Evolutionary conservation across 1,284 basidiomycete species (phyloP).

Genomic region (Puccinia horiana): DNA sequence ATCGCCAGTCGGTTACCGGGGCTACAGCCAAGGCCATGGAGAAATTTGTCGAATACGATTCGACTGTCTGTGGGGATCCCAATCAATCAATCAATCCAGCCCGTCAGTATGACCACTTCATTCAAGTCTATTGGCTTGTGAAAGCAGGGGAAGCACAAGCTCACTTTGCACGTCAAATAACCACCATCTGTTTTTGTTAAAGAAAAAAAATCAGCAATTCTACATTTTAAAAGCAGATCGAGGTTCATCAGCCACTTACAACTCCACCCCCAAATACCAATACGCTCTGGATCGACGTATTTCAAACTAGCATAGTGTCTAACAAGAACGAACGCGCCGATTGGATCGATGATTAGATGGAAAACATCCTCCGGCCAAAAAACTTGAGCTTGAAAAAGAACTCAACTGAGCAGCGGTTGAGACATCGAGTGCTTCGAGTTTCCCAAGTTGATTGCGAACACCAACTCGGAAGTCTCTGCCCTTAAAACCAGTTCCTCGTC

Average conservation of each 20-base stretch:
- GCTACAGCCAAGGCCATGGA: conserved; percentile 85
- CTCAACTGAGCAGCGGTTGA: conserved; percentile 70
- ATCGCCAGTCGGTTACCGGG: conserved; percentile 63
- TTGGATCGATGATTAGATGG: conserved; percentile 62
- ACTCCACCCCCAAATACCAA: conserved; percentile 90
- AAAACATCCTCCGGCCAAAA: background rate
- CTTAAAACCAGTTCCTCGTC: conserved; percentile 88
- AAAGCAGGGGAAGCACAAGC: conserved; percentile 54
- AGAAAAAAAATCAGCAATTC: background rate
- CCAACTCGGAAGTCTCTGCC: conserved; percentile 78
- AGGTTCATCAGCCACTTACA: conserved; percentile 62
- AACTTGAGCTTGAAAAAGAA: conserved; percentile 44
- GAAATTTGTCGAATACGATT: conserved; percentile 76
- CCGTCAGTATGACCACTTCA: background rate
- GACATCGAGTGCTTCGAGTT: conserved; percentile 82
- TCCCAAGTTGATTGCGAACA: conserved; percentile 80
- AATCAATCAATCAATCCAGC: background rate
- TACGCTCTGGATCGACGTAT: conserved; percentile 75
- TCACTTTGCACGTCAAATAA: conserved; percentile 84
- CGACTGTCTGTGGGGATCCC: conserved; percentile 53
- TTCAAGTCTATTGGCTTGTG: too few relatives aligned
- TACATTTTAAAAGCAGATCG: background rate
- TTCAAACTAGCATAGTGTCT: conserved; percentile 70
- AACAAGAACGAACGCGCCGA: background rate
- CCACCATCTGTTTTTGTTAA: conserved; percentile 78